These are phyloP conservation scores for Urostyla sp. DNA, from an alignment of 73 alveolate species.

Conservation along the genomic window DNA sequence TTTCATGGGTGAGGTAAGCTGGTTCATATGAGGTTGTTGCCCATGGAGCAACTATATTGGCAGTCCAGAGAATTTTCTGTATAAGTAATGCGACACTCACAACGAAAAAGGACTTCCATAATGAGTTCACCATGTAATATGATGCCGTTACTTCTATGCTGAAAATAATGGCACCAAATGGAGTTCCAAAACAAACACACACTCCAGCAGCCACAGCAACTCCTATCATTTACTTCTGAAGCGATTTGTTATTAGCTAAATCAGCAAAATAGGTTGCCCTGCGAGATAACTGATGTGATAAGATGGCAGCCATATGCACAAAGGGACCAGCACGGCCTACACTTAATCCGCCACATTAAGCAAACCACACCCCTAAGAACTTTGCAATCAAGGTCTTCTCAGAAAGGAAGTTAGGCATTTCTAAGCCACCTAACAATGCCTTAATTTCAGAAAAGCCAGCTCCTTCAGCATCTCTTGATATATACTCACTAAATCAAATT, in stretches of 20 bases:
- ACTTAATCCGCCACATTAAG: conserved; percentile 88
- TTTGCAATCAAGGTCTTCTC: conserved; percentile 87
- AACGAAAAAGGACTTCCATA: conserved; percentile 89
- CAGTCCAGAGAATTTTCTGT: conserved; percentile 60
- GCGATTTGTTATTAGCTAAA: conserved; percentile 70
- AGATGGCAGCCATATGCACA: conserved; percentile 90
- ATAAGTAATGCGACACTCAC: conserved; percentile 79
- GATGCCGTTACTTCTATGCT: conserved; percentile 94
- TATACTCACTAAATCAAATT: conserved; percentile 78
- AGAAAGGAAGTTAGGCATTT: conserved; percentile 79
- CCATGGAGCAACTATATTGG: conserved; percentile 55
- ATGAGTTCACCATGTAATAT: conserved; percentile 85
- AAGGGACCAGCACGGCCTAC: conserved; percentile 97
- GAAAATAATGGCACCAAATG: conserved; percentile 96
- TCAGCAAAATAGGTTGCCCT: conserved; percentile 72
- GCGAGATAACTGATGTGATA: conserved; percentile 78
- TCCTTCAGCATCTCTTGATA: conserved; percentile 95
- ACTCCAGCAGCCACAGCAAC: conserved; percentile 94
- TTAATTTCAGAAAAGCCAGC: conserved; percentile 97
- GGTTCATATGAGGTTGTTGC: conserved; percentile 56
- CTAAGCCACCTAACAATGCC: conserved; percentile 90
- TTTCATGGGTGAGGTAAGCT: conserved; percentile 70
- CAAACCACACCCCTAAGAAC: conserved; percentile 87
- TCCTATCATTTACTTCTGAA: conserved; percentile 76
- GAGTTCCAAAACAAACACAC: conserved; percentile 95